phyloP scores from a whole-genome alignment of 495 filamentous ascomycete genomes.

The Neurospora sp. region DNA sequence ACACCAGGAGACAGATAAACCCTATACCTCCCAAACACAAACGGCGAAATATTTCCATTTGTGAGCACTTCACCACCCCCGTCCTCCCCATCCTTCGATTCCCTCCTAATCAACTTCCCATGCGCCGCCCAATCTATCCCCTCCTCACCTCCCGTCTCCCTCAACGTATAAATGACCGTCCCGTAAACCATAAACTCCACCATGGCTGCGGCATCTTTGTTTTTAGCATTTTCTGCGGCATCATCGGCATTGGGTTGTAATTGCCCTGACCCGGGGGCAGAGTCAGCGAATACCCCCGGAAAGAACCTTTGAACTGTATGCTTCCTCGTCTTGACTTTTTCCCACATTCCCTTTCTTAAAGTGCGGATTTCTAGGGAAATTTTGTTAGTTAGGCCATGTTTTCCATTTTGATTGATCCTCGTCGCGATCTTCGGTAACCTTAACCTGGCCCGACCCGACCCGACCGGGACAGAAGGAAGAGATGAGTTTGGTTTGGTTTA shows the following conservation, averaged over 20 bases:
- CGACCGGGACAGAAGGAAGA: no score
- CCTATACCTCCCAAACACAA: not conserved
- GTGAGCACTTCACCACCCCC: no score
- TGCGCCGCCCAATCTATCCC: conserved; percentile 14
- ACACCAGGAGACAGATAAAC: not conserved
- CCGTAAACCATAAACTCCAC: conserved; percentile 26
- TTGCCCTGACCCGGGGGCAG: no score
- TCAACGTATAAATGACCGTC: conserved; percentile 12
- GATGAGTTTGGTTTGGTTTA: no score
- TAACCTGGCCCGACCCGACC: no score
- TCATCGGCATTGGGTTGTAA: no score
- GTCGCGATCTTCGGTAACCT: no score
- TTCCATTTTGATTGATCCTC: no score
- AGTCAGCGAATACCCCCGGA: conserved; percentile 7
- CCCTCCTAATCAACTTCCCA: not conserved
- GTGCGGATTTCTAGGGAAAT: conserved; percentile 10
- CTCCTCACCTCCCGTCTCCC: conserved; percentile 1
- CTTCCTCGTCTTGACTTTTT: conserved; percentile 15
- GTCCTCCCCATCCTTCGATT: no score
- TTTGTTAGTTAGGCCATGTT: no score
- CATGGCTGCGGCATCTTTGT: no score
- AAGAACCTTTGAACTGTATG: conserved; percentile 25
- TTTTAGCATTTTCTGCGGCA: no score
- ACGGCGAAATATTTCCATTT: not conserved
- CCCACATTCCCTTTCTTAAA: conserved; percentile 17